Evolutionary conservation across 495 filamentous ascomycete genomes (phyloP), one percentile per base, ranked within the genome.

Genomic region (Hapsidospora chrysogenum): DNA sequence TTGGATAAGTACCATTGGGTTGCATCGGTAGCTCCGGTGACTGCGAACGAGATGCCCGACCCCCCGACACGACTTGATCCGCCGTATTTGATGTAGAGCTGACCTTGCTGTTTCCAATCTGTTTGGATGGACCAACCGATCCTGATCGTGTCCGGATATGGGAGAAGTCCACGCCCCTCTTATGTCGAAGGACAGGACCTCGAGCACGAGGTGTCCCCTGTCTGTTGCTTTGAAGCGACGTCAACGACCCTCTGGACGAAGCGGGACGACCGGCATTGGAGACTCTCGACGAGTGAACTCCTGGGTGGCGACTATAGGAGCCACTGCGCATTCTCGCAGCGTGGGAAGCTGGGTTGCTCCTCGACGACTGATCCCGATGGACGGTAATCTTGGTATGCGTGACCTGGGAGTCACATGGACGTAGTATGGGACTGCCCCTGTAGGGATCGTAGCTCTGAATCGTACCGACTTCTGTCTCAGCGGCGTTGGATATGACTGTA

Each of bases 121-220:
- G n/a, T 9, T 18, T 10, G 23, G 23, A 26, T 11, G 23, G 23
- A 11, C n/a, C 38, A 18, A 29, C 35, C 38, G 9, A 44, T 17
- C 3, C 51, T 38, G 28, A 42, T 38, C 40, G 33, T 16, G 23
- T 36, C n/a, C 33, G 59, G 4, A 64, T 43, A 42, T 80, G 76
- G 2, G 64, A 68, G 46, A 96, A 96, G 48, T 76, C 79, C n/a
- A 94, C 78, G 36, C 73, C 75, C 7, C 85, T 74, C 47, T 73
- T 87, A 45, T 74, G 68, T 38, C 76, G 75, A 29, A 60, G 61
- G 17, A 69, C 69, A n/a, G 19, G 17, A 14, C 63, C 63, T 38
- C 67, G 64, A 28, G 56, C 54, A 20, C 55, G 51, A 3, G 53
- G 40, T 34, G 41, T 58, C 33, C 70, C 66, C 18, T 66, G 60